Percentiles rank a stretch among this genome's conserved stretches.
These are phyloP conservation scores for Collybia mongolica DNA, from an alignment of 768 basidiomycete species.

Conservation along the genomic window DNA sequence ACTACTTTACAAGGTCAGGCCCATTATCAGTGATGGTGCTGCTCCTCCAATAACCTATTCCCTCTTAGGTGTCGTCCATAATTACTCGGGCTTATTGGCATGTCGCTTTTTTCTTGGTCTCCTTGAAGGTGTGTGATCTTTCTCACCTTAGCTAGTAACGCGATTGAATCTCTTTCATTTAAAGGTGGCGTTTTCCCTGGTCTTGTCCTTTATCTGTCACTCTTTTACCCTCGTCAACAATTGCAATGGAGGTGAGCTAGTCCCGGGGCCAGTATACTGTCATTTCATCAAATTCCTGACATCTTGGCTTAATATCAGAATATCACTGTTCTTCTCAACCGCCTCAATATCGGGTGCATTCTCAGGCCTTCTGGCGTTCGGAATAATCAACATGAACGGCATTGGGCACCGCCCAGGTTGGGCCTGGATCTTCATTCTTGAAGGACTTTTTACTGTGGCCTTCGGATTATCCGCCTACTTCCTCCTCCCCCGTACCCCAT, in stretches of 20 bases:
- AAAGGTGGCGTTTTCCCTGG: slow-evolving; percentile 59
- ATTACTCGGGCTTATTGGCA: slow-evolving; percentile 41
- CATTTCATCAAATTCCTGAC: neutral
- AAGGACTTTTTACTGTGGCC: slow-evolving; percentile 62
- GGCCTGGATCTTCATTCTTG: slow-evolving; percentile 69
- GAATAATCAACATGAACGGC: slow-evolving; percentile 65
- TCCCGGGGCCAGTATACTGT: too few relatives aligned
- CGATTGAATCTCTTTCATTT: neutral
- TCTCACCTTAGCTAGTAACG: neutral
- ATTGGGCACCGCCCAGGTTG: slow-evolving; percentile 54
- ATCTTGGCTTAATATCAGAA: slow-evolving; percentile 26
- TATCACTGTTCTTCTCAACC: slow-evolving; percentile 49
- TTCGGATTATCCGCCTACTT: slow-evolving; percentile 53
- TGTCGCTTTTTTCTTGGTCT: slow-evolving; percentile 53
- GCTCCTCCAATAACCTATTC: neutral
- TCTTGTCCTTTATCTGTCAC: slow-evolving; percentile 55
- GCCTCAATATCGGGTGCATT: slow-evolving; percentile 65
- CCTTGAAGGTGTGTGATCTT: slow-evolving; percentile 39
- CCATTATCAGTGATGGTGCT: neutral
- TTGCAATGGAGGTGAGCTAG: slow-evolving; percentile 44
- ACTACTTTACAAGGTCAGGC: slow-evolving; percentile 55
- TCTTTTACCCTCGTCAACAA: slow-evolving; percentile 50
- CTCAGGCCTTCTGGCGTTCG: slow-evolving; percentile 66
- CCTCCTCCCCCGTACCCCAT: slow-evolving; percentile 45
- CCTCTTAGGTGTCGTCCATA: slow-evolving; percentile 41